Percentiles rank a stretch among this genome's conserved stretches.
phyloP scores from a whole-genome alignment of 306 rosid species.

The Vigna hirtella region DNA sequence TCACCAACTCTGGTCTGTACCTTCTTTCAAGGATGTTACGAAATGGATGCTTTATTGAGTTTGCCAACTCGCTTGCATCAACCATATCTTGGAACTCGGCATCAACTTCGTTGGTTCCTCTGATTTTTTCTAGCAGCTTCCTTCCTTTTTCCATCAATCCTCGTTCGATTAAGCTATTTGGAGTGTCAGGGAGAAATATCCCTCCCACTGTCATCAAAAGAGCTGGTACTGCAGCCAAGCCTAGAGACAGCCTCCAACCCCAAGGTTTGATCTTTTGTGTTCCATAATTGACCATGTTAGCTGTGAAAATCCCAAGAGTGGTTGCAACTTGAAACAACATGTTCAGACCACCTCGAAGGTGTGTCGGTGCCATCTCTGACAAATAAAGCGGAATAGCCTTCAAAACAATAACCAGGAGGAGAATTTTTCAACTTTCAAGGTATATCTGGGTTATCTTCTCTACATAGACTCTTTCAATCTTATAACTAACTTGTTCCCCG shows the following conservation, averaged over 20 bases:
- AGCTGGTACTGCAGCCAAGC: constrained; percentile 84
- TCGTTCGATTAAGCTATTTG: constrained; percentile 83
- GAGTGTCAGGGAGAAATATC: constrained; percentile 85
- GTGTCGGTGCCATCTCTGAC: constrained; percentile 96
- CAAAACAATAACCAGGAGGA: constrained; percentile 48
- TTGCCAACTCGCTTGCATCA: constrained; percentile 81
- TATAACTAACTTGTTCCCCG: constrained; percentile 30
- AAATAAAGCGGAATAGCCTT: constrained; percentile 92
- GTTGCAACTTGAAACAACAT: constrained; percentile 98
- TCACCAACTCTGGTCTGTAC: constrained; percentile 78
- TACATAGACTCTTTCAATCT: constrained; percentile 38
- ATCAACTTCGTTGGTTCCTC: constrained; percentile 76
- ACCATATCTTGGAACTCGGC: constrained; percentile 88
- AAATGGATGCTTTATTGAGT: constrained; percentile 71
- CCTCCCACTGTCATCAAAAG: constrained; percentile 82
- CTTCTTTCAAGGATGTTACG: constrained; percentile 70
- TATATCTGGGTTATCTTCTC: constrained; percentile 31
- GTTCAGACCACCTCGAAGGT: constrained; percentile 89
- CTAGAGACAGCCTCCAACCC: constrained; percentile 97
- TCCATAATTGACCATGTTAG: constrained; percentile 89
- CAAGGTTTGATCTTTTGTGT: constrained; percentile 77
- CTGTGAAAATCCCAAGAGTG: constrained; percentile 83
- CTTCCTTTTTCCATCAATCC: constrained; percentile 70
- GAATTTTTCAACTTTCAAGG: constrained; percentile 35
- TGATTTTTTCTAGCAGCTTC: constrained; percentile 63